Percentiles rank a stretch among this genome's conserved stretches.
These are phyloP conservation scores for Xylaria longipes DNA, from an alignment of 495 filamentous ascomycete species.

Conservation along the genomic window DNA sequence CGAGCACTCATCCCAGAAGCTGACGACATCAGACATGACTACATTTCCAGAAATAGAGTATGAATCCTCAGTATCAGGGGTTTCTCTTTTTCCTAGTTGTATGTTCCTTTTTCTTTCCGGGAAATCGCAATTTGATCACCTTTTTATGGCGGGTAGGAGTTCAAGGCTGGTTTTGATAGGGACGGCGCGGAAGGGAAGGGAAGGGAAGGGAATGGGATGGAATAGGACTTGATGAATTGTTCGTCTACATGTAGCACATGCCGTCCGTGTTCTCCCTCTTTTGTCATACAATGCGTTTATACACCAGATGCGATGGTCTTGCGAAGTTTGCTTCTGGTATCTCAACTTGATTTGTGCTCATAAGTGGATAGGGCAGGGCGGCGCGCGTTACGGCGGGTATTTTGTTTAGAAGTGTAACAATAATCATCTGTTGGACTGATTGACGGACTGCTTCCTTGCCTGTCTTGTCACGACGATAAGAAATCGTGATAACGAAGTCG, in stretches of 20 bases:
- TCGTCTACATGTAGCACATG: neutral
- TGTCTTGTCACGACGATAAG: neutral
- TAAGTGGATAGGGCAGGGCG: neutral
- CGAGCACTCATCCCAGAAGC: neutral
- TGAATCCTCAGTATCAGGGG: neutral
- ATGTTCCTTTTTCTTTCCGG: neutral
- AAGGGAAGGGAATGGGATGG: neutral
- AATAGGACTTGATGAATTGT: neutral
- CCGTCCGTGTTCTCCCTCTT: neutral
- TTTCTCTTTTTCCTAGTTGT: neutral
- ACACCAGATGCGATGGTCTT: neutral
- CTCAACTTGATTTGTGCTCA: neutral
- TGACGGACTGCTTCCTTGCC: neutral
- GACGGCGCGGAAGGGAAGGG: neutral
- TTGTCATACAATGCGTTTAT: neutral
- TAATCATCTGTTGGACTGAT: neutral
- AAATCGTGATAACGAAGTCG: neutral
- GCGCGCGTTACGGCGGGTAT: neutral
- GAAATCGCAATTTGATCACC: neutral
- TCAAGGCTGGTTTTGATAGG: neutral
- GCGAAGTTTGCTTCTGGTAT: neutral
- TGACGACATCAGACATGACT: neutral
- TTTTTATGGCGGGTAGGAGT: slow-evolving; percentile 5
- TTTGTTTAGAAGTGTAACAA: neutral
- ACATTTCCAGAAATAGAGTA: neutral